Percentiles rank a stretch among this genome's conserved stretches.
These are phyloP conservation scores for Delonix regia DNA, from an alignment of 306 rosid species.

Conservation along the genomic window DNA sequence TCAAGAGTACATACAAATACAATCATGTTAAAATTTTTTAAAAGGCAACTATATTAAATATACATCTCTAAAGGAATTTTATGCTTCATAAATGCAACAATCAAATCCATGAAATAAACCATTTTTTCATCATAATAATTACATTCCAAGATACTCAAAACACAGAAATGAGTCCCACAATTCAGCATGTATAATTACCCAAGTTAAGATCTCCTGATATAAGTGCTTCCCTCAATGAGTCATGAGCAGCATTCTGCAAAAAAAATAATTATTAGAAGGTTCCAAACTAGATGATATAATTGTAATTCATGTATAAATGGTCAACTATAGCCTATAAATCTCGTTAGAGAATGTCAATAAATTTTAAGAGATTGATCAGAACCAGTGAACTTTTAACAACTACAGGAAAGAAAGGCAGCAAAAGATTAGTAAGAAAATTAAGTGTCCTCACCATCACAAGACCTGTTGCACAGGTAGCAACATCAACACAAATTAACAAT, in stretches of 20 bases:
- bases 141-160: slow-evolving; percentile 19
- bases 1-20: too few relatives aligned
- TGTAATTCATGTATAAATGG: slow-evolving; percentile 19
- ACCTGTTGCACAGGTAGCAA: not conserved
- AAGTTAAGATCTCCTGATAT: slow-evolving; percentile 47
- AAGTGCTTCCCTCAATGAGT: slow-evolving; percentile 79
- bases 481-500: slow-evolving; percentile 10
- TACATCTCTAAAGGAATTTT: not conserved
- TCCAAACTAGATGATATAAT: slow-evolving; percentile 21
- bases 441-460: not conserved
- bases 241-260: slow-evolving; percentile 89
- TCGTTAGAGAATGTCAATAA: not conserved
- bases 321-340: slow-evolving; percentile 16
- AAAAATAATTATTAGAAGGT: slow-evolving; percentile 32
- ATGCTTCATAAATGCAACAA: slow-evolving; percentile 17
- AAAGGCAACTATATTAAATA: not conserved
- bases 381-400: slow-evolving; percentile 16
- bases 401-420: slow-evolving; percentile 18
- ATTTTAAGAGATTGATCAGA: slow-evolving; percentile 1
- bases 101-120: not conserved
- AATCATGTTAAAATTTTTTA: not conserved
- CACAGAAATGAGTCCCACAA: slow-evolving; percentile 4
- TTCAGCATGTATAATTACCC: slow-evolving; percentile 52
- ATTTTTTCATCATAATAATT: not conserved
- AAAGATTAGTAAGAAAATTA: not conserved